These are phyloP conservation scores for Pichia norvegensis DNA, from an alignment of 1,139 yeast genomes.

Conservation along the genomic window DNA sequence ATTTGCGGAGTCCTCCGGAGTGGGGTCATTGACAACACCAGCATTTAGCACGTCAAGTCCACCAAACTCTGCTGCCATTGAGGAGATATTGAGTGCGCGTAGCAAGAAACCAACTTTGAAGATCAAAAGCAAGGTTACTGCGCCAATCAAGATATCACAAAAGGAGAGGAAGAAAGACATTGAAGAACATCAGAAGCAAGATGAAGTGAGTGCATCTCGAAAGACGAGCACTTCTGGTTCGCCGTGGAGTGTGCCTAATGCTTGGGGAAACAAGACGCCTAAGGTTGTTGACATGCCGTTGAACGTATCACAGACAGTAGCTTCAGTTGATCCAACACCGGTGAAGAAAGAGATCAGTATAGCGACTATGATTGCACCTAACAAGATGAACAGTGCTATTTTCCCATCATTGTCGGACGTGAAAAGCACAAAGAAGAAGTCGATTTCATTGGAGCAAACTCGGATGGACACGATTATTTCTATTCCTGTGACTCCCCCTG, in stretches of 20 bases:
- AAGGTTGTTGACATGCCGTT: constrained; percentile 5
- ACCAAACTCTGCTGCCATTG: constrained; percentile 3
- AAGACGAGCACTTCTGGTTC: not conserved
- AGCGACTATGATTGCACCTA: constrained; percentile 15
- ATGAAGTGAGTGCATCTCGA: constrained; percentile 33
- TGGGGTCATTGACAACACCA: not conserved
- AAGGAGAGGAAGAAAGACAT: constrained; percentile 28
- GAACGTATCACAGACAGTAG: not conserved
- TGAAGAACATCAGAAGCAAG: constrained; percentile 30
- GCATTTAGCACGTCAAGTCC: not conserved
- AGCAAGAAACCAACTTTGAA: constrained; percentile 7
- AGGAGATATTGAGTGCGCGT: constrained; percentile 7
- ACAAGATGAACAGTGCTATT: constrained; percentile 14
- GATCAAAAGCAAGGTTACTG: constrained; percentile 1
- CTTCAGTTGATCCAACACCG: not conserved
- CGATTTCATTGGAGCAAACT: not conserved
- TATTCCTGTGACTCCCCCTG: not conserved
- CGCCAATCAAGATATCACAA: constrained; percentile 20
- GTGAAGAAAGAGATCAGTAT: constrained; percentile 6
- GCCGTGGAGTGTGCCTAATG: constrained; percentile 6
- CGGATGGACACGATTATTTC: not conserved
- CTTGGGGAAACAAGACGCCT: constrained; percentile 13
- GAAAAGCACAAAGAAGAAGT: constrained; percentile 6
- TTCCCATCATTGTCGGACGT: constrained; percentile 17
- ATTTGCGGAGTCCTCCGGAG: not conserved